Evolutionary conservation across 768 basidiomycete genomes (phyloP).

Genomic region (Termitomyces sp.): DNA sequence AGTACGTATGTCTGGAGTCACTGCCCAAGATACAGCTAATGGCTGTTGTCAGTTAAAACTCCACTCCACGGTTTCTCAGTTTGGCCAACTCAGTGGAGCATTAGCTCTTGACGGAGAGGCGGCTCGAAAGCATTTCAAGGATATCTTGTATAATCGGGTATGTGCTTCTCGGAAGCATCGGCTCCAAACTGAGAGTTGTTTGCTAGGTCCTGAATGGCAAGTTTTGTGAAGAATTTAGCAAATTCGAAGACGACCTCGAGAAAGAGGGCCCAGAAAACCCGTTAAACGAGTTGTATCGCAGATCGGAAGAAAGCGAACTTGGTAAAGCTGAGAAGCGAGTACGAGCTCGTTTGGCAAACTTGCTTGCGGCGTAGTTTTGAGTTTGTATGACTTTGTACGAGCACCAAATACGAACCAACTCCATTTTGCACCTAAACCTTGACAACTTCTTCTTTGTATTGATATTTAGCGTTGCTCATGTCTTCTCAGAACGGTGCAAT

Average conservation of each 20-base stretch:
- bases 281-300: slow-evolving; percentile 46
- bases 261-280: slow-evolving; percentile 51
- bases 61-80: slow-evolving; percentile 59
- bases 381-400: slow-evolving; percentile 10
- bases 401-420: slow-evolving; percentile 11
- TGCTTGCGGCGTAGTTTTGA: slow-evolving; percentile 12
- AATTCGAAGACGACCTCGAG: slow-evolving; percentile 51
- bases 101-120: slow-evolving; percentile 47
- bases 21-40: slow-evolving; percentile 1
- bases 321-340: slow-evolving; percentile 57
- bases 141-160: slow-evolving; percentile 55
- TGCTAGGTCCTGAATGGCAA: slow-evolving; percentile 51
- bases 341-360: slow-evolving; percentile 38
- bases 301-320: slow-evolving; percentile 45
- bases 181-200: neutral
- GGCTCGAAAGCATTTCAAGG: slow-evolving; percentile 46
- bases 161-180: slow-evolving; percentile 1
- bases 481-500: slow-evolving; percentile 49
- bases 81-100: slow-evolving; percentile 54
- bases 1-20: slow-evolving; percentile 22
- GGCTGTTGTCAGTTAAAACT: slow-evolving; percentile 40
- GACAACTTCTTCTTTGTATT: neutral
- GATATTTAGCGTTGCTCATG: slow-evolving; percentile 22
- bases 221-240: slow-evolving; percentile 49
- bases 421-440: slow-evolving; percentile 3